Evolutionary conservation across 768 basidiomycete species (phyloP).

Genomic region (Sporobolomyces phaffii): DNA sequence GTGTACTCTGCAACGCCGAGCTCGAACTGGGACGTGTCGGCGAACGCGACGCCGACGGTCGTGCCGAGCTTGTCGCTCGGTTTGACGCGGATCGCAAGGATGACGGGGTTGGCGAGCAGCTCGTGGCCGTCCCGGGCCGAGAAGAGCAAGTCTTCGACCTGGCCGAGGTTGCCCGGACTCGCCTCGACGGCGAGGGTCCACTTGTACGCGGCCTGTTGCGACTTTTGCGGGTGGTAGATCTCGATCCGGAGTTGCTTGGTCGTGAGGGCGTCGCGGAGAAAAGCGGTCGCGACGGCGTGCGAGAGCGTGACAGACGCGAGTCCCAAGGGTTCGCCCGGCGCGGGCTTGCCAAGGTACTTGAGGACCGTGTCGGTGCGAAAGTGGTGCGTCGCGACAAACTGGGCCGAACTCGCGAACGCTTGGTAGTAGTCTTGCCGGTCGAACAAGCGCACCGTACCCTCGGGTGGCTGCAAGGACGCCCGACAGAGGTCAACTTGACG

Average conservation of each 20-base stretch:
- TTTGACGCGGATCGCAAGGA: constrained; percentile 74
- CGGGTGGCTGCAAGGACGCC: constrained; percentile 43
- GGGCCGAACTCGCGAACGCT: constrained; percentile 81
- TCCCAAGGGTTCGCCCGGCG: constrained; percentile 38
- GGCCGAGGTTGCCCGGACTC: constrained; percentile 65
- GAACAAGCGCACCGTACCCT: constrained; percentile 80
- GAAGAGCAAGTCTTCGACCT: constrained; percentile 77
- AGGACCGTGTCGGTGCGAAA: constrained; percentile 76
- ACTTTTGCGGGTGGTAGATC: constrained; percentile 63
- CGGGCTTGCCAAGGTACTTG: constrained; percentile 66
- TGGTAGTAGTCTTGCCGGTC: constrained; percentile 74
- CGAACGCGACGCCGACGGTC: constrained; percentile 79
- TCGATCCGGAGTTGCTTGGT: constrained; percentile 83
- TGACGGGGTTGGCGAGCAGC: constrained; percentile 73
- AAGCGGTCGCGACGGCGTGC: constrained; percentile 65
- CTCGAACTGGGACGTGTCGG: constrained; percentile 76
- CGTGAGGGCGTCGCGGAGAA: constrained; percentile 84
- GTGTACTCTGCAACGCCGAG: constrained; percentile 85
- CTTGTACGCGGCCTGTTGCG: constrained; percentile 54
- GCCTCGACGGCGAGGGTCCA: constrained; percentile 80
- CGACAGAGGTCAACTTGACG: constrained; percentile 38
- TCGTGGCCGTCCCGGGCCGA: constrained; percentile 55
- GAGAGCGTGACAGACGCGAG: constrained; percentile 69
- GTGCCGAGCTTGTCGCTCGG: constrained; percentile 57
- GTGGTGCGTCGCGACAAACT: constrained; percentile 62